phyloP scores from a whole-genome alignment of 805 yeast species.

The Starmerella ratchasimensis region DNA sequence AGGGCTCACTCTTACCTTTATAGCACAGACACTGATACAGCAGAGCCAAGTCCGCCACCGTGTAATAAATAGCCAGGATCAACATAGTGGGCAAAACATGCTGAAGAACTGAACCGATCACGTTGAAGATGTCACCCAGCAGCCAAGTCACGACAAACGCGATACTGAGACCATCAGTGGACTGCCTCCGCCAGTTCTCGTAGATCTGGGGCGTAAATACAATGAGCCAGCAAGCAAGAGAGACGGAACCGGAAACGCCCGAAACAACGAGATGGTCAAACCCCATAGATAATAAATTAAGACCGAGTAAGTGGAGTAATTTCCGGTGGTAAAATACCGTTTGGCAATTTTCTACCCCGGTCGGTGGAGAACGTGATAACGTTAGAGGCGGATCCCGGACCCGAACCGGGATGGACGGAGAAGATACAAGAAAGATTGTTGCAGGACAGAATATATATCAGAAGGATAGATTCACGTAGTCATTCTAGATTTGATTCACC shows the following conservation, averaged over 20 bases:
- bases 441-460: no score
- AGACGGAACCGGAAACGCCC: constrained; percentile 45
- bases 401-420: no score
- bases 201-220: constrained; percentile 95
- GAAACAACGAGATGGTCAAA: constrained; percentile 13
- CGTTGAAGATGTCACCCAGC: constrained; percentile 86
- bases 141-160: constrained; percentile 83
- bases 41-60: constrained; percentile 75
- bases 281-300: neutral
- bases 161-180: constrained; percentile 80
- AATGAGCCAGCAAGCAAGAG: constrained; percentile 94
- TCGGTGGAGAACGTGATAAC: no score
- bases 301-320: neutral
- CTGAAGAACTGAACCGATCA: constrained; percentile 79
- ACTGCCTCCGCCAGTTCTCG: constrained; percentile 58
- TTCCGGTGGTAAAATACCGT: no score
- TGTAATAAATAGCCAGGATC: constrained; percentile 80
- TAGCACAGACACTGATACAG: constrained; percentile 73
- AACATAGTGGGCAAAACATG: constrained; percentile 91
- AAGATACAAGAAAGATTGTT: no score
- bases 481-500: no score
- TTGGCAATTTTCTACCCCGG: no score
- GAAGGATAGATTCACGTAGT: no score
- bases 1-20: constrained; percentile 9
- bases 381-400: no score